phyloP scores from a whole-genome alignment of 805 yeast genomes.

The Saccharomycopsis fermentans region DNA sequence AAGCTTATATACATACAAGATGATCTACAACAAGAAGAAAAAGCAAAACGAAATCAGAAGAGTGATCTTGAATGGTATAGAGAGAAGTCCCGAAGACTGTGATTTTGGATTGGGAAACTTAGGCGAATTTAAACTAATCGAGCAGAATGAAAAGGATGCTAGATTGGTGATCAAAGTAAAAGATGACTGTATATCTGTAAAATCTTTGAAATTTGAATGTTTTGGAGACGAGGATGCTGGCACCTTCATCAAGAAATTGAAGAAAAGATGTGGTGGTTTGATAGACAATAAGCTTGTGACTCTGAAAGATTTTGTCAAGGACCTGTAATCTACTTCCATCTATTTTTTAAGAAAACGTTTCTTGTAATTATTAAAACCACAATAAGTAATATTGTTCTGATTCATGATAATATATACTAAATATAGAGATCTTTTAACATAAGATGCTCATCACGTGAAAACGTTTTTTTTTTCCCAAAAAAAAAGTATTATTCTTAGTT shows the following conservation, averaged over 20 bases:
- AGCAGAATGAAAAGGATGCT: constrained; percentile 18
- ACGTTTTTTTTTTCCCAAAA: too few species aligned
- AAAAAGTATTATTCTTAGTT: too few species aligned
- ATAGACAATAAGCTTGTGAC: not conserved
- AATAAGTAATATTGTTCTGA: too few species aligned
- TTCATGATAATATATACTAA: too few species aligned
- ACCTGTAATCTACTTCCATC: not conserved
- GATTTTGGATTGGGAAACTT: not conserved
- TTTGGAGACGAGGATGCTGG: constrained; percentile 36
- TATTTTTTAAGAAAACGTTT: too few species aligned
- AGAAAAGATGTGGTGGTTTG: constrained; percentile 29
- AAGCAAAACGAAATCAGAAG: constrained; percentile 25
- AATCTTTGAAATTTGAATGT: constrained; percentile 44
- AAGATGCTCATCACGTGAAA: too few species aligned
- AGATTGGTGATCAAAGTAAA: constrained; percentile 33
- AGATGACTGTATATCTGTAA: constrained; percentile 33
- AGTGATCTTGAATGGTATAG: constrained; percentile 38
- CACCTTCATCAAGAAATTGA: constrained; percentile 34
- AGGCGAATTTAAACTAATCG: constrained; percentile 26
- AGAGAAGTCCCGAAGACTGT: not conserved
- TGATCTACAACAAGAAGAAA: constrained; percentile 27
- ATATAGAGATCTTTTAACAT: too few species aligned
- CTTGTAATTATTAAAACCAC: too few species aligned
- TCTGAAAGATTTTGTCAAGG: not conserved
- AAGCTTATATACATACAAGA: constrained; percentile 38